Evolutionary conservation across 805 yeast species (phyloP).

Genomic region (Candida incommunis): DNA sequence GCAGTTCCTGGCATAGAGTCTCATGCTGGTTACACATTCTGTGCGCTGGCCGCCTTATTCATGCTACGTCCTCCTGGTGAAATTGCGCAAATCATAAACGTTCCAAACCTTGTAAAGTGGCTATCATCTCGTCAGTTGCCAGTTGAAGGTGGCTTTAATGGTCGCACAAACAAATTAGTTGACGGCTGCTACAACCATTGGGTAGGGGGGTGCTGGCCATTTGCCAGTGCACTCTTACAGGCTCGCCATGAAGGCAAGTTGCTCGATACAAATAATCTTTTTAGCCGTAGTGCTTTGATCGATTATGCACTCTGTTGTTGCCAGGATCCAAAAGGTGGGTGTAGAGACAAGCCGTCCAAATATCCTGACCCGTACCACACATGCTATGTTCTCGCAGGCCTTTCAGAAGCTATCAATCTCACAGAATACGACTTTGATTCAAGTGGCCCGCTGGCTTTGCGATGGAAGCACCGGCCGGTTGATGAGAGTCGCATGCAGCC

Average conservation of each 20-base stretch:
- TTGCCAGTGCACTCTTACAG: slow-evolving; percentile 40
- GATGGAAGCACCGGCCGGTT: neutral
- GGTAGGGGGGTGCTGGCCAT: slow-evolving; percentile 70
- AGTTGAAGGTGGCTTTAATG: slow-evolving; percentile 78
- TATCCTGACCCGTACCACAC: slow-evolving; percentile 81
- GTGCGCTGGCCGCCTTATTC: slow-evolving; percentile 60
- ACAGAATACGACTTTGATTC: neutral
- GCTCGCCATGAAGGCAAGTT: slow-evolving; percentile 7
- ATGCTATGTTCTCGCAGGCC: slow-evolving; percentile 68
- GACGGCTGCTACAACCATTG: slow-evolving; percentile 95
- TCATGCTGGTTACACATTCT: slow-evolving; percentile 93
- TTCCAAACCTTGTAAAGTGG: slow-evolving; percentile 49
- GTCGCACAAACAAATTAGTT: slow-evolving; percentile 84
- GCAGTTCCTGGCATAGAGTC: slow-evolving; percentile 80
- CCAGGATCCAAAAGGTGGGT: slow-evolving; percentile 58
- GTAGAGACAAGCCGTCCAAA: slow-evolving; percentile 78
- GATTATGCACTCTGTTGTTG: slow-evolving; percentile 64
- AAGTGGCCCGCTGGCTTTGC: neutral
- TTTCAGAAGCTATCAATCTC: slow-evolving; percentile 30
- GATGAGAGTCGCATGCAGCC: neutral
- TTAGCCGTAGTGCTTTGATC: slow-evolving; percentile 43
- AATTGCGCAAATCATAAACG: slow-evolving; percentile 26
- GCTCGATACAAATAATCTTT: slow-evolving; percentile 10
- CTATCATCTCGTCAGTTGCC: slow-evolving; percentile 48
- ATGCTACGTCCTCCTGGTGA: slow-evolving; percentile 25